Percentiles rank a stretch among this genome's conserved stretches.
These are phyloP conservation scores for Blastocystis sp. DNA, from an alignment of 352 stramenopile species.

Conservation along the genomic window DNA sequence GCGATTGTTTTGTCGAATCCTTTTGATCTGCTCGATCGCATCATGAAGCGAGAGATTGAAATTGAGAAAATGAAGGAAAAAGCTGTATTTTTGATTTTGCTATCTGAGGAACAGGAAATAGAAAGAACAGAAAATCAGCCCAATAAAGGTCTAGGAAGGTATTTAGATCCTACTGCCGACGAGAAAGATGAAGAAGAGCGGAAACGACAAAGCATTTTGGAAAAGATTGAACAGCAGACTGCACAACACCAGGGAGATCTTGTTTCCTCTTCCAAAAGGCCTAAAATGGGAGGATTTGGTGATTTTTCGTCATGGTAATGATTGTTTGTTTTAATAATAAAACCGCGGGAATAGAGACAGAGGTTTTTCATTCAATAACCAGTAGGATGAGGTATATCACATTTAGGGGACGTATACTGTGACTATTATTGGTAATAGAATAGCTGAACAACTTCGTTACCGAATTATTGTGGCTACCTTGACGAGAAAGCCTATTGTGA, in stretches of 20 bases:
- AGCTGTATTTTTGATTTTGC: not conserved
- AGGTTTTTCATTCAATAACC: not conserved
- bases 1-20: slow-evolving; percentile 79
- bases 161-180: slow-evolving; percentile 61
- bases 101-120: not conserved
- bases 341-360: not conserved
- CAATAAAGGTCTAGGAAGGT: not conserved
- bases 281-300: slow-evolving; percentile 68
- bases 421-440: not conserved
- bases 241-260: not conserved
- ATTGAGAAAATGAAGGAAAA: slow-evolving; percentile 7
- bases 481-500: slow-evolving; percentile 81
- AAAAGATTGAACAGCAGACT: slow-evolving; percentile 62
- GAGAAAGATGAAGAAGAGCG: slow-evolving; percentile 69
- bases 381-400: slow-evolving; percentile 56
- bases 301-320: slow-evolving; percentile 73
- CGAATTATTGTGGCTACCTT: slow-evolving; percentile 83
- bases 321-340: not conserved
- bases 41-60: slow-evolving; percentile 14
- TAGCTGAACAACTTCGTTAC: slow-evolving; percentile 83
- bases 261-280: slow-evolving; percentile 58
- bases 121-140: not conserved
- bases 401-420: slow-evolving; percentile 16
- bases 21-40: slow-evolving; percentile 70
- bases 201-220: slow-evolving; percentile 65